Evolutionary conservation across 225 moss, liverwort and hornwort genomes (phyloP), one percentile per base, ranked within the genome.

Genomic region (Lunularia cruciata): DNA sequence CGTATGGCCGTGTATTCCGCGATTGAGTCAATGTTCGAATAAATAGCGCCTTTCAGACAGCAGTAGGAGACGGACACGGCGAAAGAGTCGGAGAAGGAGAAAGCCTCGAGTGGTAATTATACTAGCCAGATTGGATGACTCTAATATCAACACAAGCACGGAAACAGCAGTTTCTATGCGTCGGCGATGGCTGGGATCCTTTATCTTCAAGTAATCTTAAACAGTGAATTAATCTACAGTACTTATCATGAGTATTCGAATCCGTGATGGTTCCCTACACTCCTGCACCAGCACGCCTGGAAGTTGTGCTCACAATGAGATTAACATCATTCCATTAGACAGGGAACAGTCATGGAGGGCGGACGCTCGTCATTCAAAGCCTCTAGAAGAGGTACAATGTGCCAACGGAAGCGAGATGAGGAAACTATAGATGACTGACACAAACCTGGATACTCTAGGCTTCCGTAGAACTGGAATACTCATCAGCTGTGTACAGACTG

Each of bases 71-170:
- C 38, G 26, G 61, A 62, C 23, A 63, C 25, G 45, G 42, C 26
- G 43, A 63, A 32, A 60, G 63, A 39, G 63, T 63, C 63, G 63
- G 63, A 63, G 63, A 63, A 42, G 43, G 43, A 63, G 42, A 63
- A 15, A 63, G 27, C 63, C 63, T 42, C 28, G 63, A 42, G 63
- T 30, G 32, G 56, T 57, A 57, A 57, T 31, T 57, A 57, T 57
- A 32, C 25, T 57, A 30, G 16, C 56, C 32, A n/a, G n/a, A n/a
- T n/a, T n/a, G n/a, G n/a, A n/a, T n/a, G n/a, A n/a, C n/a, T n/a
- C n/a, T n/a, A n/a, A n/a, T n/a, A n/a, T n/a, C n/a, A n/a, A n/a
- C n/a, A n/a, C n/a, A n/a, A n/a, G n/a, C n/a, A n/a, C n/a, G n/a
- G n/a, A n/a, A n/a, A n/a, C n/a, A n/a, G n/a, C n/a, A n/a, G n/a